Evolutionary conservation across 768 basidiomycete genomes (phyloP), one percentile per base, ranked within the genome.

Genomic region (Trichaptum fuscoviolaceum): DNA sequence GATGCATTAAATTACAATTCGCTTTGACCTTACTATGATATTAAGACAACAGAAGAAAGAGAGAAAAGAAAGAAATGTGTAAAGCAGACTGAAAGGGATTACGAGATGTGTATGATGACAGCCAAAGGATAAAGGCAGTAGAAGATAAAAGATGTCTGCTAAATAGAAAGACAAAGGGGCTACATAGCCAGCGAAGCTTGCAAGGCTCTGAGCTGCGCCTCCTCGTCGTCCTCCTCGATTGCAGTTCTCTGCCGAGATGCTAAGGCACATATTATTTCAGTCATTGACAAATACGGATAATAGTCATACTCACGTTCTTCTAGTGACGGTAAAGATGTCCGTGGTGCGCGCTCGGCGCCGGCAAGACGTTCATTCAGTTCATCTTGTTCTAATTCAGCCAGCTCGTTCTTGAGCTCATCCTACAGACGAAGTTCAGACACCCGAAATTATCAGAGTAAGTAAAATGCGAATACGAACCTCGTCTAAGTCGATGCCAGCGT

Each of bases 131-230:
- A 65, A 63, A 52, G 42, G 42, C 42, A 52, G 10, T 52, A 20
- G 42, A 52, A 52, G 42, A 52, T 52, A 20, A 12, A 52, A 52
- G 42, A 52, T 52, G 10, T 52, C 42, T 52, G 42, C 5, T 52
- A 20, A n/a, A n/a, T n/a, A n/a, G n/a, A n/a, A n/a, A n/a, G n/a
- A n/a, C n/a, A n/a, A n/a, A 23, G 65, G 60, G 34, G 70, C 76
- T 82, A 94, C 90, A 96, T 92, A 24, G 93, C 88, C 74, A 96
- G 79, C 57, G 85, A 85, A 24, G 93, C 95, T 80, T 97, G 96
- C 70, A 99, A 81, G 75, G 92, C 88, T 77, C 84, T 86, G 75
- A 99, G 86, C 77, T 96, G 89, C 58, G 85, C 88, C 69, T 93
- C 96, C 76, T 98, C 96, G 81, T 96, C 94, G 77, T 93, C 93